Percentiles rank a stretch among this genome's conserved stretches.
Evolutionary conservation across 225 moss, liverwort and hornwort species (phyloP).

Genomic region (Climacium dendroides): DNA sequence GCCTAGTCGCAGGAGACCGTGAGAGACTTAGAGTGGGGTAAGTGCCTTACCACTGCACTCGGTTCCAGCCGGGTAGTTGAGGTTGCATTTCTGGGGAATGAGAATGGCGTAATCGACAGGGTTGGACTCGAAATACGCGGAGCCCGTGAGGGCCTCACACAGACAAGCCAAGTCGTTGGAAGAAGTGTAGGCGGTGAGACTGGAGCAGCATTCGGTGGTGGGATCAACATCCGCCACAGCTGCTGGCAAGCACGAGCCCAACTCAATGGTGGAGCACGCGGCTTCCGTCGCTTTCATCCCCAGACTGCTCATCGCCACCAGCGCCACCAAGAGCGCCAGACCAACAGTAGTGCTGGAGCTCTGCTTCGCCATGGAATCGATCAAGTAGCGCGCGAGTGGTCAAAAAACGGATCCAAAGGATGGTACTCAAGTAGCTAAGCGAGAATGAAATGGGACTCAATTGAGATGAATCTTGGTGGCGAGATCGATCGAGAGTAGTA

Average conservation of each 20-base stretch:
- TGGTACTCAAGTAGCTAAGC: not conserved
- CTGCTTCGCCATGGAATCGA: not conserved
- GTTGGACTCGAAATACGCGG: not conserved
- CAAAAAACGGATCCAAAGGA: not conserved
- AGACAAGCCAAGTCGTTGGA: not conserved
- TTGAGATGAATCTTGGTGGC: not conserved
- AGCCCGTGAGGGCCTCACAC: not conserved
- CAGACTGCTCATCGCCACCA: not conserved
- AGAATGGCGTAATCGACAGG: not conserved
- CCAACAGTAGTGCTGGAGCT: not conserved
- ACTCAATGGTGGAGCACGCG: not conserved
- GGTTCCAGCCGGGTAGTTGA: not conserved
- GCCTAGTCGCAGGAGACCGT: not conserved
- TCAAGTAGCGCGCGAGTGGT: too few relatives aligned
- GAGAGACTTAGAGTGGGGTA: too few relatives aligned
- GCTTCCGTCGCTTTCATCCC: not conserved
- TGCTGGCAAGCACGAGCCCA: constrained; percentile 3
- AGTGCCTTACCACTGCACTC: not conserved
- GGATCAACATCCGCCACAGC: not conserved
- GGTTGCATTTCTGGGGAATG: constrained; percentile 27
- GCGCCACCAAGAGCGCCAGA: not conserved
- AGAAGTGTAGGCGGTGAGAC: not conserved
- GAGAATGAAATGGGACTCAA: not conserved
- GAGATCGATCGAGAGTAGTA: not conserved
- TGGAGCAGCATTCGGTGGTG: constrained; percentile 3